Evolutionary conservation across 2,329 filamentous ascomycete species (phyloP).

Genomic region (Hymenoscyphus infarciens): DNA sequence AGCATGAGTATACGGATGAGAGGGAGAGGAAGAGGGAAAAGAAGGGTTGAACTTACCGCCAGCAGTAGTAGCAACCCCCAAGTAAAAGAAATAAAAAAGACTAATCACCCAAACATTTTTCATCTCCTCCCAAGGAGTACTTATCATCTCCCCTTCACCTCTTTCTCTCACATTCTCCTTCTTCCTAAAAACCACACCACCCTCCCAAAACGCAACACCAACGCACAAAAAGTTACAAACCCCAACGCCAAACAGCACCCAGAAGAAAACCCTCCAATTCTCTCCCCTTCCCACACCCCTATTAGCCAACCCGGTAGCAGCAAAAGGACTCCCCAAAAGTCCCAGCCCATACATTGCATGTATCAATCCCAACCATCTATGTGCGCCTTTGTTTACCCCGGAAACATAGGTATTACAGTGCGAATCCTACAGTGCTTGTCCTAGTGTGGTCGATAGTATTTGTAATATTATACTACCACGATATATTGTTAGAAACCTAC

Average conservation of each 20-base stretch:
- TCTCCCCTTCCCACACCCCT: not conserved
- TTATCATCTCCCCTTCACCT: conserved; percentile 35
- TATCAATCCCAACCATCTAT: not conserved
- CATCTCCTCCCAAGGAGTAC: conserved; percentile 42
- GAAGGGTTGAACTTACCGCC: not conserved
- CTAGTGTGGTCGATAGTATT: too few species aligned
- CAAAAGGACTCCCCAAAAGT: not conserved
- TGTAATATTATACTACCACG: too few species aligned
- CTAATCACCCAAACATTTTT: conserved; percentile 55
- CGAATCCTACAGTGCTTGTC: not conserved
- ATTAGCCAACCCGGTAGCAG: not conserved
- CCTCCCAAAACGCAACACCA: not conserved
- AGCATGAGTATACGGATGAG: not conserved
- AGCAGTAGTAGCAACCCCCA: conserved; percentile 54
- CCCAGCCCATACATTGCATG: not conserved
- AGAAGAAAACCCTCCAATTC: not conserved
- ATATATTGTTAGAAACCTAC: too few species aligned
- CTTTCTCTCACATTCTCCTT: conserved; percentile 37
- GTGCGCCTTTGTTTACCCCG: not conserved
- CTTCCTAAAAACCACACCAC: not conserved
- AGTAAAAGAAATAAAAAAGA: conserved; percentile 61
- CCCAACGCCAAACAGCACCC: conserved; percentile 30
- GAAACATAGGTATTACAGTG: not conserved
- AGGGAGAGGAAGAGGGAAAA: not conserved
- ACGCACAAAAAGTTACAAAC: not conserved